Conservation (phyloP, 2,329 filamentous ascomycete species). For the Cryphonectria nitschkei region DNA sequence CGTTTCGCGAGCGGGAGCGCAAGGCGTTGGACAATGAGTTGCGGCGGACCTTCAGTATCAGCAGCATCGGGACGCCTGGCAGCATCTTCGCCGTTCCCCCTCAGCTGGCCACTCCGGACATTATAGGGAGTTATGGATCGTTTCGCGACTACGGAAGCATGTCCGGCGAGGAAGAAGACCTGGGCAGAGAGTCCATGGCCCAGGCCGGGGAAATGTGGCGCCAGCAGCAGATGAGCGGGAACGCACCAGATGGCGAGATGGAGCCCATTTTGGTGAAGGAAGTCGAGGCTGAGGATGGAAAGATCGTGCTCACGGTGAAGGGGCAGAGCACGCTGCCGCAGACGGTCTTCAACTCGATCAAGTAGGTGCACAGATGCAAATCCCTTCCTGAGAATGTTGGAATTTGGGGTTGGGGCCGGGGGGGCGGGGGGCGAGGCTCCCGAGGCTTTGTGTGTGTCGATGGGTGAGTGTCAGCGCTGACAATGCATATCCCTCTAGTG, state of each 20-base stretch:
- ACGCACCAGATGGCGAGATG: constrained; percentile 59
- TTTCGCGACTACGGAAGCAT: constrained; percentile 60
- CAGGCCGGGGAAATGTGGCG: constrained; percentile 57
- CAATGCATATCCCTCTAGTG: constrained; percentile 43
- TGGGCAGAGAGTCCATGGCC: constrained; percentile 48
- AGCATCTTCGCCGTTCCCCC: constrained; percentile 63
- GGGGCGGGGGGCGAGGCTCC: constrained; percentile 18
- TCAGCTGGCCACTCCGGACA: constrained; percentile 67
- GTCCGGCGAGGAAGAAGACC: constrained; percentile 39
- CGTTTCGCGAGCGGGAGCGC: constrained; percentile 51
- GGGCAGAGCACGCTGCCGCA: constrained; percentile 95
- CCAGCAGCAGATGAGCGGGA: constrained; percentile 54
- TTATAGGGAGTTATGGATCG: constrained; percentile 72
- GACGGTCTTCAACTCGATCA: constrained; percentile 95
- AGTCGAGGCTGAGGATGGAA: constrained; percentile 79
- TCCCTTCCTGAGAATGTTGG: no score
- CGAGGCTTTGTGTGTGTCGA: no score
- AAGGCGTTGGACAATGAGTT: constrained; percentile 52
- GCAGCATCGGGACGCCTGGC: constrained; percentile 40
- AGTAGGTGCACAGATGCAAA: constrained; percentile 45
- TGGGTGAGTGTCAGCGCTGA: constrained; percentile 17
- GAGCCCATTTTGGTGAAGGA: constrained; percentile 86
- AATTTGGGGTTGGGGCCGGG: no score
- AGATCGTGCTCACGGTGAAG: constrained; percentile 80
- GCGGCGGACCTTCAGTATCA: constrained; percentile 38